These are phyloP conservation scores for Rhipidocladum racemiflorum DNA, from an alignment of 176 grass and related monocot genomes.

Conservation along the genomic window DNA sequence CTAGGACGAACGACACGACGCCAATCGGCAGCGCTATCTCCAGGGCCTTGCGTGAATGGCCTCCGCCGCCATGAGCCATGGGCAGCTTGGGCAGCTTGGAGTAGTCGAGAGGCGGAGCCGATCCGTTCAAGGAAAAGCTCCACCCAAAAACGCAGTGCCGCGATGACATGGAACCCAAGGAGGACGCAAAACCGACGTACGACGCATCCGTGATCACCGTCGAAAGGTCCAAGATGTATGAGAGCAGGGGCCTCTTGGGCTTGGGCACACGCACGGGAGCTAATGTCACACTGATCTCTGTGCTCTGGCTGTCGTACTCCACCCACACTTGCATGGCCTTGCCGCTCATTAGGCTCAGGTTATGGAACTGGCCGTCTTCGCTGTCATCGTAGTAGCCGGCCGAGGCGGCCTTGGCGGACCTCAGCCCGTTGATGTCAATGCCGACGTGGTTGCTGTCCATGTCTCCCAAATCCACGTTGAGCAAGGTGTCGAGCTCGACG, in stretches of 20 bases:
- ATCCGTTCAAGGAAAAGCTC: conserved; percentile 7
- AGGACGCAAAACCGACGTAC: conserved; percentile 47
- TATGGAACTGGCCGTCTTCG: background rate
- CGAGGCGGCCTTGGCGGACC: conserved; percentile 11
- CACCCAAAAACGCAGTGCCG: background rate
- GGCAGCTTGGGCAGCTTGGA: conserved; percentile 23
- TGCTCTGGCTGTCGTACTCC: conserved; percentile 38
- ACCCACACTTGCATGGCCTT: conserved; percentile 56
- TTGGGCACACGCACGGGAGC: conserved; percentile 22
- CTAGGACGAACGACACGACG: background rate
- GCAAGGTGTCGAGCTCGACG: conserved; percentile 48
- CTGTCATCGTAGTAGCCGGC: conserved; percentile 29
- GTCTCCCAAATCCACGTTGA: background rate
- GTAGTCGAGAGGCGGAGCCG: conserved; percentile 28
- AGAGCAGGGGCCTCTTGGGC: conserved; percentile 40
- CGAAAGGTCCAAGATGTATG: conserved; percentile 25
- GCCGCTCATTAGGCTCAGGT: conserved; percentile 34
- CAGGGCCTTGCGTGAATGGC: conserved; percentile 5
- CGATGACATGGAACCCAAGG: conserved; percentile 17
- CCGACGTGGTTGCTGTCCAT: conserved; percentile 15
- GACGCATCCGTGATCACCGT: conserved; percentile 15
- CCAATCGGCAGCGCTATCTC: conserved; percentile 4
- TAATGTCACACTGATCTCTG: conserved; percentile 31
- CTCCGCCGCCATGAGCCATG: background rate
- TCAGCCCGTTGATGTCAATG: background rate